Conservation (phyloP, 2,329 filamentous ascomycete species). For the Fulvia fulva region DNA sequence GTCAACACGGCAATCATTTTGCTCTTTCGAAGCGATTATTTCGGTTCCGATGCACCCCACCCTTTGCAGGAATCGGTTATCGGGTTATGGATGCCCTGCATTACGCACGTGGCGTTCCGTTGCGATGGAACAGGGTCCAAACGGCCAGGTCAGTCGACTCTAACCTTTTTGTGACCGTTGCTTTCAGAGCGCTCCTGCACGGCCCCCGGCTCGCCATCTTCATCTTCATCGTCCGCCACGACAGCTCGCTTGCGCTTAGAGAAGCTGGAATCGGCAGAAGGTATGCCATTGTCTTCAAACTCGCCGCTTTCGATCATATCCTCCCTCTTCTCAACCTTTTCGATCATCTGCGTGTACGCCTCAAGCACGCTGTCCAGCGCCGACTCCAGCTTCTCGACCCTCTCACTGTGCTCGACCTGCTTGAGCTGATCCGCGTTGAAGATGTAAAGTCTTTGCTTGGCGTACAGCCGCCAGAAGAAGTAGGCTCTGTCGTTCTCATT, state of each 20-base stretch:
- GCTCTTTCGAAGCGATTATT: neutral
- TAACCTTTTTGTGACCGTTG: slow-evolving; percentile 20
- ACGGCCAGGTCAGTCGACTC: slow-evolving; percentile 5
- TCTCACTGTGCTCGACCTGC: slow-evolving; percentile 64
- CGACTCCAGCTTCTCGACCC: slow-evolving; percentile 68
- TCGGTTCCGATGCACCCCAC: neutral
- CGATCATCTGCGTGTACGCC: slow-evolving; percentile 67
- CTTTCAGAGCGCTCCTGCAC: slow-evolving; percentile 9
- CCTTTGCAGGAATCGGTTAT: neutral
- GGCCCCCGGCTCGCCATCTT: slow-evolving; percentile 16
- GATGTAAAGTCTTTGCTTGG: slow-evolving; percentile 72
- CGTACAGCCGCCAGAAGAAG: slow-evolving; percentile 67
- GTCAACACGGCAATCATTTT: neutral
- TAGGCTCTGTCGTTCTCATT: slow-evolving; percentile 60
- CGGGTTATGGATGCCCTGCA: neutral
- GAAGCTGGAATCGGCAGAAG: slow-evolving; percentile 3
- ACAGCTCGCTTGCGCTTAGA: slow-evolving; percentile 22
- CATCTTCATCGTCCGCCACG: slow-evolving; percentile 24
- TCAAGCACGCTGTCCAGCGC: slow-evolving; percentile 65
- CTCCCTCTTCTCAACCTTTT: slow-evolving; percentile 40
- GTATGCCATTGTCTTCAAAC: slow-evolving; percentile 3
- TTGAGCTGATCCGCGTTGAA: slow-evolving; percentile 69
- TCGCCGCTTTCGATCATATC: slow-evolving; percentile 19
- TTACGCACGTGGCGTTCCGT: slow-evolving; percentile 4
- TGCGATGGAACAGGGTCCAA: neutral